Conservation (phyloP, 2,329 filamentous ascomycete genomes). For the Chaetomium olivaceum region DNA sequence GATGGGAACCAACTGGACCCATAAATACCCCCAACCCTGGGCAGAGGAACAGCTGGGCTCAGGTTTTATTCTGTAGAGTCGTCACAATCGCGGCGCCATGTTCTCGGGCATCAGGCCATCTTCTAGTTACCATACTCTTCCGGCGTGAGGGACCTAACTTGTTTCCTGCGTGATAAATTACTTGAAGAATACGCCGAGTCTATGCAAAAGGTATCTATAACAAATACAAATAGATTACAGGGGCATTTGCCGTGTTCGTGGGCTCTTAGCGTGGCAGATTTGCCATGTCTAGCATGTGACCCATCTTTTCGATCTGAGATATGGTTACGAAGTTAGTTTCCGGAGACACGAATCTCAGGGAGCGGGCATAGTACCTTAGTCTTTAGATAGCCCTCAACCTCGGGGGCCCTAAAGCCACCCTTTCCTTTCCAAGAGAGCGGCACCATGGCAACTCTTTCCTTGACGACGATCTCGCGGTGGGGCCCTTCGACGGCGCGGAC, state of each 20-base stretch:
- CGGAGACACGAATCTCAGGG: neutral
- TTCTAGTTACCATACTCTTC: no score
- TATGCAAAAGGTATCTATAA: constrained; percentile 19
- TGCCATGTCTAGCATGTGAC: constrained; percentile 69
- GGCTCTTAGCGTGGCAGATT: constrained; percentile 31
- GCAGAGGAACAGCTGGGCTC: no score
- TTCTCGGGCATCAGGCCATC: no score
- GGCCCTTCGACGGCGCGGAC: constrained; percentile 92
- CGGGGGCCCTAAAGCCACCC: constrained; percentile 79
- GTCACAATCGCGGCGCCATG: no score
- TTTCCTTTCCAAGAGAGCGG: constrained; percentile 88
- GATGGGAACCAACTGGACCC: neutral
- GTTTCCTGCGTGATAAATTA: neutral
- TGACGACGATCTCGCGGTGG: constrained; percentile 81
- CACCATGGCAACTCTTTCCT: constrained; percentile 91
- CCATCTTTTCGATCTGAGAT: constrained; percentile 79
- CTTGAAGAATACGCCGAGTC: neutral
- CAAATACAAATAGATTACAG: constrained; percentile 18
- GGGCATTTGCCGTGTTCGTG: neutral
- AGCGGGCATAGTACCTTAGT: constrained; percentile 71
- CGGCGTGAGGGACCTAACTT: no score
- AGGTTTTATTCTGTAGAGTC: no score
- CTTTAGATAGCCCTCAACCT: constrained; percentile 90
- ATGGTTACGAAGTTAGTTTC: constrained; percentile 15
- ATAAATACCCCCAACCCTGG: neutral